Conservation (phyloP, 2,329 filamentous ascomycete genomes). For the Pyricularia sp. region DNA sequence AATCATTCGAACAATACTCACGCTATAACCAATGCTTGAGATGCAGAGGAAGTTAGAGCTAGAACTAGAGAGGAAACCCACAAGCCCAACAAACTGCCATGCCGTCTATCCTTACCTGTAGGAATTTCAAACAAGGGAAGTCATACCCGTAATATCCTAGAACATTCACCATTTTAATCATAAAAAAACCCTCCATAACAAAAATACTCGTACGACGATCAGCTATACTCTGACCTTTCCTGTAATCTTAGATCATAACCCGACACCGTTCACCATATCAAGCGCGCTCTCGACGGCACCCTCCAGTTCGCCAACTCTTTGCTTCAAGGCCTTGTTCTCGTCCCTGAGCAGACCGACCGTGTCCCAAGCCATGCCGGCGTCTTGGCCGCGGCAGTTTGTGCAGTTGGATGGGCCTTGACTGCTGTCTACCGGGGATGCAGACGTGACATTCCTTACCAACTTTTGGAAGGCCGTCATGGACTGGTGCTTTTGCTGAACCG, state of each 20-base stretch:
- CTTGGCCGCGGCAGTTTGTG: slow-evolving; percentile 47
- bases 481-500: slow-evolving; percentile 10
- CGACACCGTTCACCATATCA: slow-evolving; percentile 48
- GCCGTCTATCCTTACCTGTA: not conserved
- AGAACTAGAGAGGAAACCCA: not conserved
- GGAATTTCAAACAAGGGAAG: not conserved
- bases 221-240: too few relatives aligned
- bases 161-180: not conserved
- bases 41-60: not conserved
- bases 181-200: not conserved
- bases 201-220: not conserved
- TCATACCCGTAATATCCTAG: not conserved
- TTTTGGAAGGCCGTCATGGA: slow-evolving; percentile 38
- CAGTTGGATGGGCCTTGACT: slow-evolving; percentile 25
- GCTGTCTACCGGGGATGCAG: slow-evolving; percentile 16
- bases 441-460: slow-evolving; percentile 34
- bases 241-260: slow-evolving; percentile 20
- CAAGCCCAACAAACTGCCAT: not conserved
- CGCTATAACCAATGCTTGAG: not conserved
- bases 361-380: slow-evolving; percentile 53
- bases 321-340: slow-evolving; percentile 54
- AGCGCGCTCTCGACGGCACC: slow-evolving; percentile 50
- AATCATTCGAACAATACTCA: not conserved
- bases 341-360: slow-evolving; percentile 51
- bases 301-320: slow-evolving; percentile 48